Base-by-base conservation (phyloP, 1,139 yeast species). In the Kodamaea ohmeri region DNA sequence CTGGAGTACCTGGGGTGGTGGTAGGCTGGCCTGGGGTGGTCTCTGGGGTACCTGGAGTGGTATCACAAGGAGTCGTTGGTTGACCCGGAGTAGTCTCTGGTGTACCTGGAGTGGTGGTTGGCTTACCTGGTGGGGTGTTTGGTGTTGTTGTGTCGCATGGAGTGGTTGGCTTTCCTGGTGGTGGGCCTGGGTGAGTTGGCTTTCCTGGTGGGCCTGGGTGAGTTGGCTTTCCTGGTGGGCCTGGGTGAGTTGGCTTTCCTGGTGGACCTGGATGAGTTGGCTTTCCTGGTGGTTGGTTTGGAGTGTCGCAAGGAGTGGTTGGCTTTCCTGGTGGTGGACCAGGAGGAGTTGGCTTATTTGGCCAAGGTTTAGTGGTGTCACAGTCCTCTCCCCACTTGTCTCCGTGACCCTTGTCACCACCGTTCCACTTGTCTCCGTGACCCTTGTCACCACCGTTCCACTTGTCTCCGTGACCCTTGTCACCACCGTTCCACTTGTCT, bases 91-190 rank as follows among this genome's bases (percentile, higher is more conserved):
- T 31, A 20, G 34, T 19, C 8, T 12, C 12, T 3, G 34, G 8
- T 11, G 34, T 21, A n/a, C 25, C 9, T 22, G 34, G 34, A 4
- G 34, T 32, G 19, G 34, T 21, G 25, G 25, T 31, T 9, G 34
- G 24, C 15, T 20, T 21, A 19, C 28, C 16, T 14, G 34, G 21
- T 21, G 24, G 22, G 9, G 22, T 20, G 22, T 9, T 6, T 6
- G 22, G 22, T 32, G 34, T 27, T 15, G 34, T 32, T 15, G 34
- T 21, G 18, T 16, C n/a, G 22, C 24, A 17, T 17, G 32, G 14
- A 17, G 24, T 29, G 3, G 32, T 17, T 5, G 22, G n/a, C n/a
- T n/a, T n/a, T n/a, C n/a, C n/a, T 14, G 31, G 21, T 16, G 32
- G 32, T 24, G 17, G 12, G 32, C 24, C 19, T n/a, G 31, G 31